These are phyloP conservation scores for Cercospora sesami DNA, from an alignment of 2,329 filamentous ascomycete species.

Conservation along the genomic window DNA sequence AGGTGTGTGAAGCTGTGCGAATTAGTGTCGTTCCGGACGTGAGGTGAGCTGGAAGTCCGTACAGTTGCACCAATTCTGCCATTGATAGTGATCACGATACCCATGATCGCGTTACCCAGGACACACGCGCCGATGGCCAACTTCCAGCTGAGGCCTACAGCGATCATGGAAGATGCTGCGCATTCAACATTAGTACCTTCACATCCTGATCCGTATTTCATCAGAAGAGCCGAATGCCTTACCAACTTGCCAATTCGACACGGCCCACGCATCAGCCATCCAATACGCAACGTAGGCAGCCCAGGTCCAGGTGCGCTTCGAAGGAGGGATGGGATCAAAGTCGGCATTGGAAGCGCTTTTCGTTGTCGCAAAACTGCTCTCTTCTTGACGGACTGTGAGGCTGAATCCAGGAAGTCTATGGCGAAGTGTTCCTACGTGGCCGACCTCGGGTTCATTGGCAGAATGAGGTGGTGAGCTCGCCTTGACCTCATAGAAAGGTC, in stretches of 20 bases:
- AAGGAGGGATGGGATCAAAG: slow-evolving; percentile 43
- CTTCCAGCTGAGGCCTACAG: slow-evolving; percentile 56
- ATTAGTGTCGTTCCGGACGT: slow-evolving; percentile 40
- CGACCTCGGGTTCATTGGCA: slow-evolving; percentile 28
- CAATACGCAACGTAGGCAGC: slow-evolving; percentile 42
- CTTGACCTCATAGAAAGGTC: slow-evolving; percentile 24
- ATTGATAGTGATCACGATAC: slow-evolving; percentile 50
- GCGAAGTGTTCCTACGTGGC: slow-evolving; percentile 31
- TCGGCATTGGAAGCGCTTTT: slow-evolving; percentile 42
- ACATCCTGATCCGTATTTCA: not conserved
- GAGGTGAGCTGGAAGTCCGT: slow-evolving; percentile 34
- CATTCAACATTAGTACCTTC: not conserved
- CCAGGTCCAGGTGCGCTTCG: slow-evolving; percentile 42
- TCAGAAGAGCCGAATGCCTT: slow-evolving; percentile 11
- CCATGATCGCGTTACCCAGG: slow-evolving; percentile 33
- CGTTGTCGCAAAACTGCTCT: slow-evolving; percentile 40
- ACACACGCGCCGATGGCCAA: slow-evolving; percentile 50
- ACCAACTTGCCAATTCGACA: slow-evolving; percentile 44
- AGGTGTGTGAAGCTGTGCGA: slow-evolving; percentile 51
- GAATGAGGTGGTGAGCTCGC: slow-evolving; percentile 32
- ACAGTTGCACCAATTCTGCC: slow-evolving; percentile 55
- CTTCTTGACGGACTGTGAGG: slow-evolving; percentile 39
- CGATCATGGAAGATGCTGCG: slow-evolving; percentile 50
- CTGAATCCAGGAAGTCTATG: slow-evolving; percentile 35
- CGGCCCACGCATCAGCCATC: slow-evolving; percentile 46